phyloP scores from a whole-genome alignment of 495 filamentous ascomycete genomes.

The Physcia stellaris region DNA sequence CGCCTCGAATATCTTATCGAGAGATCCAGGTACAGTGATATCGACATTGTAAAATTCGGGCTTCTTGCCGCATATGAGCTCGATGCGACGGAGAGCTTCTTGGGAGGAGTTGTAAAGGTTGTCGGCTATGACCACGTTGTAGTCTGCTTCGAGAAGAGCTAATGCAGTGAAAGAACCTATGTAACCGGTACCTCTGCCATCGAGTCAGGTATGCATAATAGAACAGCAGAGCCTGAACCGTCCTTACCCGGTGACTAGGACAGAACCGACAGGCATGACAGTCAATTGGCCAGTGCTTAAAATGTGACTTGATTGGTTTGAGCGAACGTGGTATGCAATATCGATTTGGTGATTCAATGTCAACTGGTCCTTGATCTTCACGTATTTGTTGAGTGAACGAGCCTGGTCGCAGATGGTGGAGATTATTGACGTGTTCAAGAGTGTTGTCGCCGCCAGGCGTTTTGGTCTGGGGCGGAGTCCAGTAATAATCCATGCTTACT shows the following conservation, averaged over 20 bases:
- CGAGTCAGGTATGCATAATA: slow-evolving; percentile 8
- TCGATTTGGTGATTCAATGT: no score
- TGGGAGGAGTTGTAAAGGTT: slow-evolving; percentile 90
- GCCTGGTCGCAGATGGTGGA: no score
- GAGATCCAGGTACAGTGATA: slow-evolving; percentile 66
- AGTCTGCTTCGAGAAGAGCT: slow-evolving; percentile 81
- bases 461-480: no score
- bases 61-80: slow-evolving; percentile 81
- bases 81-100: slow-evolving; percentile 82
- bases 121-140: slow-evolving; percentile 92
- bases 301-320: no score
- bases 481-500: no score
- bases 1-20: slow-evolving; percentile 78
- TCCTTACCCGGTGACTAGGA: slow-evolving; percentile 80
- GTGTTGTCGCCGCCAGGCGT: no score
- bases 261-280: slow-evolving; percentile 69
- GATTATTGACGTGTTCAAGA: no score
- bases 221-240: slow-evolving; percentile 1
- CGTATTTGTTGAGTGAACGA: no score
- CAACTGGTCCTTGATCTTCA: no score
- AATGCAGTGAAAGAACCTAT: slow-evolving; percentile 96
- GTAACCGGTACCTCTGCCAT: slow-evolving; percentile 81
- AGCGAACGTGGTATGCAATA: no score
- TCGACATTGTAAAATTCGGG: slow-evolving; percentile 77
- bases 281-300: not conserved